Evolutionary conservation across 306 rosid genomes (phyloP).

Genomic region (Prosopis cineraria): DNA sequence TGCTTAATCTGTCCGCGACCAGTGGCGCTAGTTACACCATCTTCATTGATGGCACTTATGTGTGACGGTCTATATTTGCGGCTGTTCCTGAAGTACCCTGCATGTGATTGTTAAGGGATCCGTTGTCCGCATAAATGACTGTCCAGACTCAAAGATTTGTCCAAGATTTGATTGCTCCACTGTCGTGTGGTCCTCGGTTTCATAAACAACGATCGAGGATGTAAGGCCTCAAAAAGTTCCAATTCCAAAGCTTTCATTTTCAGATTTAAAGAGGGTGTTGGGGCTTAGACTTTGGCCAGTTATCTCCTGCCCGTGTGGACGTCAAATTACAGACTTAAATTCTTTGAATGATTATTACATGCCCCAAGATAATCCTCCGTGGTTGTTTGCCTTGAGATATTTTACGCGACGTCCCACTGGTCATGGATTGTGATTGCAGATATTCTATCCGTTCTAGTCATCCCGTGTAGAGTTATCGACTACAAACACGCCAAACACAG

Average conservation of each 20-base stretch:
- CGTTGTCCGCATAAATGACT: neutral
- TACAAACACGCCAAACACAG: neutral
- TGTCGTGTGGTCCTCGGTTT: constrained; percentile 5
- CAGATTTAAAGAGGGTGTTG: constrained; percentile 1
- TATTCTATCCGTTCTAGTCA: neutral
- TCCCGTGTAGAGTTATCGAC: neutral
- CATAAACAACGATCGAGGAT: constrained; percentile 11
- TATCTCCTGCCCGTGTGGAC: no score
- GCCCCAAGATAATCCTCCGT: neutral
- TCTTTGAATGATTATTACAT: neutral
- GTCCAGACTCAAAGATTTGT: neutral
- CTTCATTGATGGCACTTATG: constrained; percentile 6
- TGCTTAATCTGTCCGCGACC: no score
- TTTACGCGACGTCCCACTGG: neutral
- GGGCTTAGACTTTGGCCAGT: neutral
- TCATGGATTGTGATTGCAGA: neutral
- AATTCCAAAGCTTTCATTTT: neutral
- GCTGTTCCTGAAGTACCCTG: neutral
- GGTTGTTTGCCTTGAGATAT: neutral
- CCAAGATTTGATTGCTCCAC: neutral
- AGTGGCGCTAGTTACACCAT: neutral
- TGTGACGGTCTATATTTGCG: neutral
- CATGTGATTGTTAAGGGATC: neutral
- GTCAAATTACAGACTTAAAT: no score
- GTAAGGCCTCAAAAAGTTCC: no score